Evolutionary conservation across 2,329 filamentous ascomycete species (phyloP).

Genomic region (Aaosphaeria arxii): DNA sequence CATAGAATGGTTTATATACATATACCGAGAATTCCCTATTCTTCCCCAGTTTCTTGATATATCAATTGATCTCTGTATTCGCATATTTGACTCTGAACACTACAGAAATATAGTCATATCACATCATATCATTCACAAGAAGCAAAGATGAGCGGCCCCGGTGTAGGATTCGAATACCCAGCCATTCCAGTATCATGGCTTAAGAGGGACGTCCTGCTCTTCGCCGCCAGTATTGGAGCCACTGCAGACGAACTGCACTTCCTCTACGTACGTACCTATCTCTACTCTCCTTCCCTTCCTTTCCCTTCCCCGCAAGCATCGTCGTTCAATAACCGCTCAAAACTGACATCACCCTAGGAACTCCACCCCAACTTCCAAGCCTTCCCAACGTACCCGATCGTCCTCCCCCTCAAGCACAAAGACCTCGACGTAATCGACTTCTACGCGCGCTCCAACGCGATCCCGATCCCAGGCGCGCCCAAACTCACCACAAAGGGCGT

Average conservation of each 20-base stretch:
- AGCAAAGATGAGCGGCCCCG: constrained; percentile 42
- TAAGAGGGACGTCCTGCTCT: constrained; percentile 84
- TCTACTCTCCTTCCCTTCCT: background rate
- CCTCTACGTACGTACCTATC: constrained; percentile 65
- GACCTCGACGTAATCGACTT: constrained; percentile 80
- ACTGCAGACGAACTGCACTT: constrained; percentile 86
- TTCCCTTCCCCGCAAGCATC: background rate
- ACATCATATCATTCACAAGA: background rate
- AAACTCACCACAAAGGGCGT: constrained; percentile 71
- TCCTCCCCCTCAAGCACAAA: constrained; percentile 79
- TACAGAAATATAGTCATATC: background rate
- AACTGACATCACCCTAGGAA: constrained; percentile 58
- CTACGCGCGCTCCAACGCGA: constrained; percentile 65
- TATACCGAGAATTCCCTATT: too few species aligned
- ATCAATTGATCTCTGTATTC: too few species aligned
- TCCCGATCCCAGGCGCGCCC: constrained; percentile 72
- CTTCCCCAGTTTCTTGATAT: too few species aligned
- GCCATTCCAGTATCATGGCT: constrained; percentile 74
- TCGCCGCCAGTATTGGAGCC: constrained; percentile 84
- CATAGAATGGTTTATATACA: too few species aligned
- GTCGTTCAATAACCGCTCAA: background rate
- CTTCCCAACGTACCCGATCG: constrained; percentile 84
- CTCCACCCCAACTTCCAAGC: constrained; percentile 81
- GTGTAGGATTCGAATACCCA: constrained; percentile 76
- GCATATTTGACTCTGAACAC: background rate